Conservation (phyloP, 1,284 basidiomycete genomes). For the Pseudozyma thailandica region DNA sequence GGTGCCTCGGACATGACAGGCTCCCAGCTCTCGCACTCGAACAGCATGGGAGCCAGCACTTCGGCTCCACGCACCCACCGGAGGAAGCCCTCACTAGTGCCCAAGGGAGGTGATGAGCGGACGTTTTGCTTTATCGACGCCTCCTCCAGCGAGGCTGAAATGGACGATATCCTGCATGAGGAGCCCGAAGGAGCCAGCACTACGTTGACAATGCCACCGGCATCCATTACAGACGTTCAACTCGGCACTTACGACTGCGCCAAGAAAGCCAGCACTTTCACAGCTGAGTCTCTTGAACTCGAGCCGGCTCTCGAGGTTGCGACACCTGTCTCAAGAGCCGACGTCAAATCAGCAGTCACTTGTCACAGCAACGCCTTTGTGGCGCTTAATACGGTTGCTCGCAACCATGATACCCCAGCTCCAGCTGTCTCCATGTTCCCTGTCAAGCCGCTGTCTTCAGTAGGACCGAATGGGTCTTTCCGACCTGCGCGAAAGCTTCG, state of each 20-base stretch:
- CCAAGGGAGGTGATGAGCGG: slow-evolving; percentile 30
- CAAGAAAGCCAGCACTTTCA: too few relatives aligned
- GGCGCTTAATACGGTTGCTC: not conserved
- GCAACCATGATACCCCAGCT: slow-evolving; percentile 16
- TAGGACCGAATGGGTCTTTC: not conserved
- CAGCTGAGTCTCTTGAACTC: too few relatives aligned
- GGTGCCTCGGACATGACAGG: not conserved
- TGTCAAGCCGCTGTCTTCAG: slow-evolving; percentile 1
- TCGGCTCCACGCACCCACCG: slow-evolving; percentile 6
- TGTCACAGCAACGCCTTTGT: not conserved
- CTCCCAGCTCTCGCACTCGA: slow-evolving; percentile 8
- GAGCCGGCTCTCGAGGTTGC: not conserved
- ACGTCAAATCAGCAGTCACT: not conserved
- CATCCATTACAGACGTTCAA: too few relatives aligned
- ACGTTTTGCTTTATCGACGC: slow-evolving; percentile 41
- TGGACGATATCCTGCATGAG: slow-evolving; percentile 3
- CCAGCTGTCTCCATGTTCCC: slow-evolving; percentile 3
- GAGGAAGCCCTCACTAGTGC: slow-evolving; percentile 29
- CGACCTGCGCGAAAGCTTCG: slow-evolving; percentile 25
- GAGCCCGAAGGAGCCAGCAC: slow-evolving; percentile 8
- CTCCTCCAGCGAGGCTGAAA: slow-evolving; percentile 12
- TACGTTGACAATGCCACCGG: not conserved
- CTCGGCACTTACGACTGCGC: not conserved
- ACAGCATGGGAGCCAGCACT: slow-evolving; percentile 9
- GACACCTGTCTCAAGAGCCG: not conserved